These are phyloP conservation scores for Pichia terricola DNA, from an alignment of 1,139 yeast species.

Conservation along the genomic window DNA sequence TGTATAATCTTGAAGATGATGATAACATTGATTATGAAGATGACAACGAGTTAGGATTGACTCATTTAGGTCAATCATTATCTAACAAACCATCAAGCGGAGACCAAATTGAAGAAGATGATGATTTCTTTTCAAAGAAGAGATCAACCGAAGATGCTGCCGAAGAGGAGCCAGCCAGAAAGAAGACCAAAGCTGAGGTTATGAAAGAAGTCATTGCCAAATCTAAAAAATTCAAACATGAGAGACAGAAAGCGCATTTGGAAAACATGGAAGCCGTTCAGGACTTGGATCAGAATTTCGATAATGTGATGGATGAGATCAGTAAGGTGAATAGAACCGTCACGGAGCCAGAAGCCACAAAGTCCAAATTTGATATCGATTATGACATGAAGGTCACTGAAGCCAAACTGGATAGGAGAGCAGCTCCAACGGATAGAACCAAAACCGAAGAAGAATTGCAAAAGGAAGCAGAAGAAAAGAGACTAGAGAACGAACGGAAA, in stretches of 20 bases:
- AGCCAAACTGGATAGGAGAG: constrained; percentile 74
- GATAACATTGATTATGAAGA: constrained; percentile 34
- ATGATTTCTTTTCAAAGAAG: constrained; percentile 24
- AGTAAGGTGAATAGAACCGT: constrained; percentile 17
- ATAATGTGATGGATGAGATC: constrained; percentile 63
- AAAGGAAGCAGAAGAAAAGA: constrained; percentile 57
- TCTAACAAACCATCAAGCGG: constrained; percentile 22
- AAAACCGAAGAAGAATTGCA: constrained; percentile 82
- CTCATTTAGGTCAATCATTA: constrained; percentile 67
- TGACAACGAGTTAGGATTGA: constrained; percentile 40
- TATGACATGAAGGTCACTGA: constrained; percentile 77
- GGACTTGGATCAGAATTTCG: constrained; percentile 72
- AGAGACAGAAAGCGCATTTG: constrained; percentile 73
- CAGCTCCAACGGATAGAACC: constrained; percentile 93
- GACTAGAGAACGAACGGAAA: constrained; percentile 63
- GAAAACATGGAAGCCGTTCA: constrained; percentile 61
- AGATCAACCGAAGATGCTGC: constrained; percentile 18
- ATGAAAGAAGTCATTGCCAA: constrained; percentile 96
- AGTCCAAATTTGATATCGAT: constrained; percentile 40
- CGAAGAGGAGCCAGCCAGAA: constrained; percentile 38
- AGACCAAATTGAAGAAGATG: constrained; percentile 32
- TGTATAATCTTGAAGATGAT: constrained; percentile 73
- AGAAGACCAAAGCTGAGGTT: constrained; percentile 86
- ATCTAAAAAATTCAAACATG: constrained; percentile 80
- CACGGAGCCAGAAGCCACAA: constrained; percentile 20